Evolutionary conservation across 768 basidiomycete species (phyloP).

Genomic region (Rhodocollybia butyracea): DNA sequence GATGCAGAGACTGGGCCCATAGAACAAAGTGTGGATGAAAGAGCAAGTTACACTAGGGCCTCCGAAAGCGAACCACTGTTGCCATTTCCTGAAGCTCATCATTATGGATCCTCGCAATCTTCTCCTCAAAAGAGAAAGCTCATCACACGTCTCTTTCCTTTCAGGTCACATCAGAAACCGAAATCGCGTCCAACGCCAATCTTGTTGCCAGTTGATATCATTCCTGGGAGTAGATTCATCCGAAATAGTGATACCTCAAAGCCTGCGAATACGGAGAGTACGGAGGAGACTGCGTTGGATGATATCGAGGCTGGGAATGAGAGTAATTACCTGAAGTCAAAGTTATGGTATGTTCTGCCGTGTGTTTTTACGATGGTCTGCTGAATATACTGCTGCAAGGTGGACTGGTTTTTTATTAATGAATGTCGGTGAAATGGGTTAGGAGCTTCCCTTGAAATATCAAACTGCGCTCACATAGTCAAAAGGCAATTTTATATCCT

Average conservation of each 20-base stretch:
- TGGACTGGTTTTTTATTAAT: slow-evolving; percentile 88
- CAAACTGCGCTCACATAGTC: background rate
- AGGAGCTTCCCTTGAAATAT: background rate
- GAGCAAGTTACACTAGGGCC: background rate
- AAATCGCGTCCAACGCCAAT: too few species aligned
- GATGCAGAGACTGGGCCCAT: background rate
- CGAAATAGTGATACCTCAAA: slow-evolving; percentile 27
- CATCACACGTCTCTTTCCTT: slow-evolving; percentile 32
- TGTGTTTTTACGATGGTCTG: background rate
- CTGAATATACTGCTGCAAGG: slow-evolving; percentile 41
- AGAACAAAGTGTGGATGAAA: background rate
- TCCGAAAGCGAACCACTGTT: slow-evolving; percentile 1
- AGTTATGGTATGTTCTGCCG: slow-evolving; percentile 69
- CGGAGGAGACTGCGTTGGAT: slow-evolving; percentile 19
- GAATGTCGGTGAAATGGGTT: slow-evolving; percentile 80
- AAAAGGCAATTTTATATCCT: slow-evolving; percentile 83
- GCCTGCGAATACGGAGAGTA: slow-evolving; percentile 15
- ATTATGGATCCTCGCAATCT: background rate
- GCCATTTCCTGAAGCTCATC: slow-evolving; percentile 2
- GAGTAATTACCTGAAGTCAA: slow-evolving; percentile 78
- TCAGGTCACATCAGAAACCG: slow-evolving; percentile 23
- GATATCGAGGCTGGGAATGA: slow-evolving; percentile 45
- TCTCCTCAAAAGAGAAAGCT: slow-evolving; percentile 25
- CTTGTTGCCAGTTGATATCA: slow-evolving; percentile 38
- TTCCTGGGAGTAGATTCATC: slow-evolving; percentile 29